These are phyloP conservation scores for Mallotus repandus DNA, from an alignment of 441 rosid species.

Conservation along the genomic window DNA sequence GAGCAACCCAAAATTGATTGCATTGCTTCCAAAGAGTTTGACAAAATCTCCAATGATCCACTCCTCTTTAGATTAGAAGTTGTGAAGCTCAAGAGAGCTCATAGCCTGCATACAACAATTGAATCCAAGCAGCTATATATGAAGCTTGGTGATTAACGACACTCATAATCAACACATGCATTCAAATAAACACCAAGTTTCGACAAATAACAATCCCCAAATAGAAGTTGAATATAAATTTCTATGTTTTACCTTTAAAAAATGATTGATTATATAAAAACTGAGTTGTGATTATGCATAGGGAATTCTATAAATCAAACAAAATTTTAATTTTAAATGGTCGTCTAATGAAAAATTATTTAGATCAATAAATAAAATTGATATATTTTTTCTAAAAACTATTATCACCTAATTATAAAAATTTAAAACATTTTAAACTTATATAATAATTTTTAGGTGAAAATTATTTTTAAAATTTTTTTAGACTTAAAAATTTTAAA, in stretches of 20 bases:
- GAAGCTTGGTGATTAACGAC: neutral
- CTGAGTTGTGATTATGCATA: too few species aligned
- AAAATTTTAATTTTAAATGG: too few species aligned
- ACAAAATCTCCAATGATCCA: slow-evolving; percentile 98
- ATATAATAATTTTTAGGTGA: too few species aligned
- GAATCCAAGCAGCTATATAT: slow-evolving; percentile 10
- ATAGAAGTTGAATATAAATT: neutral
- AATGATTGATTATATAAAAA: neutral
- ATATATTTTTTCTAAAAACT: too few species aligned
- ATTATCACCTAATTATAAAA: too few species aligned
- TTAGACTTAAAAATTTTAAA: too few species aligned
- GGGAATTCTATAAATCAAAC: too few species aligned
- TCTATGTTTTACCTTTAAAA: neutral
- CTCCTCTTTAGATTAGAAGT: slow-evolving; percentile 72
- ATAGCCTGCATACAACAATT: slow-evolving; percentile 36
- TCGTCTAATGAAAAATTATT: too few species aligned
- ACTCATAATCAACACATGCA: slow-evolving; percentile 1
- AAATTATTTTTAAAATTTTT: too few species aligned
- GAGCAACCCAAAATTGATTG: slow-evolving; percentile 74
- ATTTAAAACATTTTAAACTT: too few species aligned
- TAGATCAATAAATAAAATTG: too few species aligned
- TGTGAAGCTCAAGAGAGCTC: slow-evolving; percentile 33
- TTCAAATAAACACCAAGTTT: neutral
- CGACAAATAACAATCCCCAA: neutral
- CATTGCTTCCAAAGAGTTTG: slow-evolving; percentile 90